A percentile compares a stretch with the other conserved stretches of the same genome.
phyloP scores from a whole-genome alignment of 2,329 filamentous ascomycete genomes.

The Pseudocercospora fuligena region DNA sequence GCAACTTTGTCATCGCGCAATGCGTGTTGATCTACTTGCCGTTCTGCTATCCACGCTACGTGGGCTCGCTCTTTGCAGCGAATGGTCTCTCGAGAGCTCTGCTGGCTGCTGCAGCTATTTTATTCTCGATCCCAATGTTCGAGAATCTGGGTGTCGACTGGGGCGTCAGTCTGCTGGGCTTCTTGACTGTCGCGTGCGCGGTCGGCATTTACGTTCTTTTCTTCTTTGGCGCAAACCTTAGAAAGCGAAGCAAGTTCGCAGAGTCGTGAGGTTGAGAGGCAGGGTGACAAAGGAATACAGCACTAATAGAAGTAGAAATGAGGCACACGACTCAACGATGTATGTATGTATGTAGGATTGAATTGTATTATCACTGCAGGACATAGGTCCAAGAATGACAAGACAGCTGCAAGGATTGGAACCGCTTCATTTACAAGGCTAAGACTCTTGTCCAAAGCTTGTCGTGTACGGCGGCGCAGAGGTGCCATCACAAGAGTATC shows the following conservation, averaged over 20 bases:
- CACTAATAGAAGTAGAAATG: neutral
- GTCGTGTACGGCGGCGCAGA: constrained; percentile 11
- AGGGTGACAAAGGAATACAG: neutral
- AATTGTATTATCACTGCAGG: neutral
- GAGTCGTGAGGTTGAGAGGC: neutral
- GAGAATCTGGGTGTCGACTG: constrained; percentile 15
- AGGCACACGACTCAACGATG: neutral
- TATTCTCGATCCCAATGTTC: constrained; percentile 21
- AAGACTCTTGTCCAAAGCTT: constrained; percentile 14
- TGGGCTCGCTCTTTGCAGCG: constrained; percentile 63
- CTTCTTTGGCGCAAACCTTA: constrained; percentile 12
- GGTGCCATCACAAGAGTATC: constrained; percentile 19
- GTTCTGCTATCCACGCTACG: constrained; percentile 48
- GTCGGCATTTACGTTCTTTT: constrained; percentile 15
- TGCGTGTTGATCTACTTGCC: constrained; percentile 48
- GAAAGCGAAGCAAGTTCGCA: constrained; percentile 18
- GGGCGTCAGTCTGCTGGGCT: constrained; percentile 19
- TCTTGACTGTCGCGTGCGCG: constrained; percentile 7
- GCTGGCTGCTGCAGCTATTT: constrained; percentile 12
- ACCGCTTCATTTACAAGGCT: neutral
- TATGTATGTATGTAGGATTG: neutral
- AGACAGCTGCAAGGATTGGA: neutral
- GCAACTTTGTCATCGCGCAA: constrained; percentile 49
- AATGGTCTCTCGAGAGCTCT: constrained; percentile 56
- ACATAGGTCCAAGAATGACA: neutral